Evolutionary conservation across 352 stramenopile species (phyloP).

Genomic region (Phytophthora idaei): DNA sequence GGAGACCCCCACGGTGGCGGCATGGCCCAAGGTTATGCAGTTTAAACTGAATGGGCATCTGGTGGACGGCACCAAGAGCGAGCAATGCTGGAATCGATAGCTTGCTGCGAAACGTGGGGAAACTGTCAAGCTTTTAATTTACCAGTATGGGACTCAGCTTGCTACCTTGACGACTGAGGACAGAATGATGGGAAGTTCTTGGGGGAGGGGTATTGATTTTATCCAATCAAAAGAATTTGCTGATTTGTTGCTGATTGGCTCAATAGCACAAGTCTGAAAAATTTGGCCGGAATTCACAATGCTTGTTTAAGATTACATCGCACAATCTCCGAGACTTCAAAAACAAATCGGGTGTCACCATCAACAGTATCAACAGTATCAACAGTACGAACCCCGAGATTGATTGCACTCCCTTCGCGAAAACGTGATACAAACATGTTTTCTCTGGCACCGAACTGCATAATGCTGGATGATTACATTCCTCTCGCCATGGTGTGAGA

Average conservation of each 20-base stretch:
- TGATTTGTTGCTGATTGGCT: not conserved
- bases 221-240: not conserved
- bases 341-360: not conserved
- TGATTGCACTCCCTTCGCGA: not conserved
- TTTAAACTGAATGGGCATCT: not conserved
- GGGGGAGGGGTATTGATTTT: not conserved
- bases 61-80: not conserved
- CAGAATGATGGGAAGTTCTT: not conserved
- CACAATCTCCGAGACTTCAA: not conserved
- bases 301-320: too few relatives aligned
- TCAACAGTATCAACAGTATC: not conserved
- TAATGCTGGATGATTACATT: not conserved
- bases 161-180: too few relatives aligned
- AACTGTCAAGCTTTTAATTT: not conserved
- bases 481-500: not conserved
- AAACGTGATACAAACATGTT: not conserved
- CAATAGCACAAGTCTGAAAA: not conserved
- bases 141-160: not conserved
- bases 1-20: not conserved
- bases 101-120: not conserved
- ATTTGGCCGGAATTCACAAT: not conserved
- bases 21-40: not conserved
- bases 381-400: too few relatives aligned
- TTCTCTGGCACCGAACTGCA: not conserved
- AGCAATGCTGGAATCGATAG: not conserved